Conservation (phyloP, 2,329 filamentous ascomycete genomes). For the Botrytis paeoniae region DNA sequence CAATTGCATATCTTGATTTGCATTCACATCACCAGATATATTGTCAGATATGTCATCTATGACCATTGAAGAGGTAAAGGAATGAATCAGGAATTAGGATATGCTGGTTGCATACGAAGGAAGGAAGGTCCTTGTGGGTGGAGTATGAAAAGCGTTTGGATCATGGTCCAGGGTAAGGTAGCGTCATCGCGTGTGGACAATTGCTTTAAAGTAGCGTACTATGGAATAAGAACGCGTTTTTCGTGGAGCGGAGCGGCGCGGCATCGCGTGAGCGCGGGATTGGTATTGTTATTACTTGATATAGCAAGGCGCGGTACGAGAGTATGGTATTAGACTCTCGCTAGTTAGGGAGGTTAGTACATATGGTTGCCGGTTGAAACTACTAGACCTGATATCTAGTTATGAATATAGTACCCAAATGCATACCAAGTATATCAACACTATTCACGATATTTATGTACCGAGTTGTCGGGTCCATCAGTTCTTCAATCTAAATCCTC, state of each 20-base stretch:
- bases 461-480: not conserved
- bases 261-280: not conserved
- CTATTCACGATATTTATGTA: not conserved
- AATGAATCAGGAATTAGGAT: not conserved
- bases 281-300: not conserved
- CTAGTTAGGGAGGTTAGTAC: not conserved
- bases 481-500: conserved; percentile 4
- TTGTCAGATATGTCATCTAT: not conserved
- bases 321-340: not conserved
- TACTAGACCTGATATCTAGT: not conserved
- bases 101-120: not conserved
- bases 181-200: conserved; percentile 2
- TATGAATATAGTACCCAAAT: not conserved
- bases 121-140: conserved; percentile 1
- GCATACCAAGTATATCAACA: not conserved
- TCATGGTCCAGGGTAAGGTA: not conserved
- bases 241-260: conserved; percentile 7
- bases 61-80: not conserved
- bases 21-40: not conserved
- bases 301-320: not conserved
- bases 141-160: not conserved
- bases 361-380: not conserved
- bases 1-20: not conserved
- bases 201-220: not conserved
- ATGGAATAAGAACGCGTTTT: not conserved